Evolutionary conservation across 495 filamentous ascomycete genomes (phyloP).

Genomic region (Annulohypoxylon bovei): DNA sequence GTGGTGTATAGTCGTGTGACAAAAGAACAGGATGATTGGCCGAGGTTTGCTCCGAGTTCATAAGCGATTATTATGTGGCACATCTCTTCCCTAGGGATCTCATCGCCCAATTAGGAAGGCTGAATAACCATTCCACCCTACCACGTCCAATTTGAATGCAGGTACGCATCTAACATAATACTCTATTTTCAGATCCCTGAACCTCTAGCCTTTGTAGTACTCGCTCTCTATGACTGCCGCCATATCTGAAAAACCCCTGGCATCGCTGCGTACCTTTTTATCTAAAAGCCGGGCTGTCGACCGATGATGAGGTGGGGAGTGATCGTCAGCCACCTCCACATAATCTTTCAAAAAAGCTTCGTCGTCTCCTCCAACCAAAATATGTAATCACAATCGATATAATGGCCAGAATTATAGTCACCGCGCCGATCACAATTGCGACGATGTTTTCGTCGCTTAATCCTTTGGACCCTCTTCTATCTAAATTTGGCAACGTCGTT

Average conservation of each 20-base stretch:
- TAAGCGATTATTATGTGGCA: background rate
- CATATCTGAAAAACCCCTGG: background rate
- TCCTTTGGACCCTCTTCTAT: background rate
- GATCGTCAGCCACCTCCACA: background rate
- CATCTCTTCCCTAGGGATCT: background rate
- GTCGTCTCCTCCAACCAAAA: background rate
- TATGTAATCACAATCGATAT: background rate
- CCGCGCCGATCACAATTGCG: background rate
- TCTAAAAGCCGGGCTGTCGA: background rate
- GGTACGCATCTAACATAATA: slow-evolving; percentile 1
- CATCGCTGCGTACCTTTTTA: background rate
- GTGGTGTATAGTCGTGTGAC: slow-evolving; percentile 7
- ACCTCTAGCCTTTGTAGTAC: background rate
- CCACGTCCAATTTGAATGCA: background rate
- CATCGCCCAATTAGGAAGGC: slow-evolving; percentile 6
- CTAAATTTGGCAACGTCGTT: background rate
- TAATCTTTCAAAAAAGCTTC: background rate
- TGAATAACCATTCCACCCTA: background rate
- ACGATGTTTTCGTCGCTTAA: background rate
- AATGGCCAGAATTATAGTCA: background rate
- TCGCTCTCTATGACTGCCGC: background rate
- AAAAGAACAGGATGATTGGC: background rate
- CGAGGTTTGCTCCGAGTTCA: background rate
- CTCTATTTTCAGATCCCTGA: background rate
- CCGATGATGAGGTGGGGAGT: background rate